These are phyloP conservation scores for Cantharellus cinnabarinus DNA, from an alignment of 768 basidiomycete genomes.

Conservation along the genomic window DNA sequence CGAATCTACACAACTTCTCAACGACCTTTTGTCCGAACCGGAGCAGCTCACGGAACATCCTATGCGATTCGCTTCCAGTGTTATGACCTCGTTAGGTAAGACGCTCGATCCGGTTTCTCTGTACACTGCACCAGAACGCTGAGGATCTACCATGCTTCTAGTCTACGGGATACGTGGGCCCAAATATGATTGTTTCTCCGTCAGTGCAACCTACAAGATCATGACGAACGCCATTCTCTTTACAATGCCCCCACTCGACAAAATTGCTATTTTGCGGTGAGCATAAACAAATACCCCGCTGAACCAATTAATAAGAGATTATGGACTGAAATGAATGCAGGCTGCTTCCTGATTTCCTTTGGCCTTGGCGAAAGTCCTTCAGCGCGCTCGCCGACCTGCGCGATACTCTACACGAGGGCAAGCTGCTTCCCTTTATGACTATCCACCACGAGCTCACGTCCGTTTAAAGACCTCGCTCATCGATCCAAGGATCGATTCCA, in stretches of 20 bases:
- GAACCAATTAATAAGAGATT: not conserved
- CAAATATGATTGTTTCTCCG: not conserved
- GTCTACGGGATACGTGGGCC: not conserved
- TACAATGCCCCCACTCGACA: not conserved
- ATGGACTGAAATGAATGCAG: no score
- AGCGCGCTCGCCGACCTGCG: not conserved
- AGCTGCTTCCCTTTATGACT: not conserved
- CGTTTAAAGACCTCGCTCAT: not conserved
- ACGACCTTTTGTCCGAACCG: not conserved
- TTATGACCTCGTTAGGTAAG: not conserved
- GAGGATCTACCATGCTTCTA: not conserved
- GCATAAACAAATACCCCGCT: not conserved
- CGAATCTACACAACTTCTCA: not conserved
- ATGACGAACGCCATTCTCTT: not conserved
- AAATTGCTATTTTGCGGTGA: not conserved
- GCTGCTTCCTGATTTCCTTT: not conserved
- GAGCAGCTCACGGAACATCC: not conserved
- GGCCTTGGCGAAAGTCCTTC: not conserved
- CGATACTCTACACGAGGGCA: not conserved
- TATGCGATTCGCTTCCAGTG: not conserved
- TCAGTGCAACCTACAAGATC: not conserved
- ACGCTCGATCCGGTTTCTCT: not conserved
- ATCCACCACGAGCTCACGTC: not conserved
- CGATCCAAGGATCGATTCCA: not conserved
- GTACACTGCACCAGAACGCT: no score